Evolutionary conservation across 257 asterid species (phyloP).

Genomic region (Rhazya stricta): DNA sequence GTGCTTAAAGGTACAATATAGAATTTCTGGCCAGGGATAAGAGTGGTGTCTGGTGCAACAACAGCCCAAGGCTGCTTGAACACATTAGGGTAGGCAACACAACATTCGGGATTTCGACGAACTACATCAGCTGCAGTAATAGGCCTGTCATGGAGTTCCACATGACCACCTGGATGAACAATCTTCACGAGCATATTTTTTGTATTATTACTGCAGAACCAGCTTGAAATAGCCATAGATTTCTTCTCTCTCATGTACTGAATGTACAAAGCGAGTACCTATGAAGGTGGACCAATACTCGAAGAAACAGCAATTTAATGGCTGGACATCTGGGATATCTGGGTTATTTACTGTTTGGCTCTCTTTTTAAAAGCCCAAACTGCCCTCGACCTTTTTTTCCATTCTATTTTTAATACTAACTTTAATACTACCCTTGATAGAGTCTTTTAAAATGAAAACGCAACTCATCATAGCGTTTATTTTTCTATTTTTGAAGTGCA

Average conservation of each 20-base stretch:
- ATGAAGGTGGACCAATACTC: neutral
- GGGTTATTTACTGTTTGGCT: too few relatives aligned
- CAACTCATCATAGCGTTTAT: too few relatives aligned
- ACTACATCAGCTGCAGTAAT: conserved; percentile 49
- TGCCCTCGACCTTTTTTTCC: too few relatives aligned
- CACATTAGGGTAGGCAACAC: conserved; percentile 50
- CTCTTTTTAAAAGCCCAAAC: too few relatives aligned
- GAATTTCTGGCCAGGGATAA: conserved; percentile 52
- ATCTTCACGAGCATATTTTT: conserved; percentile 44
- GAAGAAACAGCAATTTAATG: neutral
- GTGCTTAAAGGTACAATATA: conserved; percentile 57
- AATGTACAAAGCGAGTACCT: neutral
- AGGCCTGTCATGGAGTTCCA: conserved; percentile 65
- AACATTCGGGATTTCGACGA: conserved; percentile 49
- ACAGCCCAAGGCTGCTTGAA: conserved; percentile 59
- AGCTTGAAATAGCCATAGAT: conserved; percentile 32
- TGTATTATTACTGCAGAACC: conserved; percentile 47
- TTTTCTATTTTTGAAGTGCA: too few relatives aligned
- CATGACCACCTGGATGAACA: conserved; percentile 71
- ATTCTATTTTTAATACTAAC: too few relatives aligned
- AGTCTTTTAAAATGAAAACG: too few relatives aligned
- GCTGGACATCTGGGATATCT: neutral
- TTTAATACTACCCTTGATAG: too few relatives aligned
- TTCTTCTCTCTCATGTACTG: neutral
- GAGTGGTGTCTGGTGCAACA: conserved; percentile 47